These are phyloP conservation scores for Amphirosellinia nigrospora DNA, from an alignment of 495 filamentous ascomycete genomes.

Conservation along the genomic window DNA sequence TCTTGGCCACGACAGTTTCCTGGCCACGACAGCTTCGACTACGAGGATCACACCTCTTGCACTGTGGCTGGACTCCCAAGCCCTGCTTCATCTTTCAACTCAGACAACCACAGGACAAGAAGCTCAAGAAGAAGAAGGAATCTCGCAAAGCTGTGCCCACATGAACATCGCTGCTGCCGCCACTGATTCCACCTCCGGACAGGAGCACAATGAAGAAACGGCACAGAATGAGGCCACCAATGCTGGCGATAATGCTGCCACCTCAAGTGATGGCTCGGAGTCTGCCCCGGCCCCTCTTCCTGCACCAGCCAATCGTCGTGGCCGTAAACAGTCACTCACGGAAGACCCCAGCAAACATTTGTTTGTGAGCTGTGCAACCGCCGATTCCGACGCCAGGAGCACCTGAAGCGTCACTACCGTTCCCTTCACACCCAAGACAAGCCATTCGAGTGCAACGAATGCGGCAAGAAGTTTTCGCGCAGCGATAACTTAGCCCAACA, in stretches of 20 bases:
- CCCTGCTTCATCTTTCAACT: slow-evolving; percentile 53
- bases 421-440: slow-evolving; percentile 98
- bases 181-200: slow-evolving; percentile 48
- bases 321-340: slow-evolving; percentile 97
- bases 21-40: slow-evolving; percentile 77
- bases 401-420: slow-evolving; percentile 97
- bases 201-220: slow-evolving; percentile 49
- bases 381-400: slow-evolving; percentile 97
- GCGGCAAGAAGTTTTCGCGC: slow-evolving; percentile 98
- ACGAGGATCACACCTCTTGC: slow-evolving; percentile 69
- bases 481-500: slow-evolving; percentile 98
- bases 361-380: slow-evolving; percentile 94
- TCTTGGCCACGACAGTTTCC: slow-evolving; percentile 75
- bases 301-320: slow-evolving; percentile 83
- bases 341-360: slow-evolving; percentile 99
- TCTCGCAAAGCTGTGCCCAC: slow-evolving; percentile 47
- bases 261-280: slow-evolving; percentile 32
- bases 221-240: slow-evolving; percentile 39
- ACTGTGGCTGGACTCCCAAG: slow-evolving; percentile 57
- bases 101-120: slow-evolving; percentile 64
- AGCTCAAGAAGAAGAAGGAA: slow-evolving; percentile 64
- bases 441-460: slow-evolving; percentile 96
- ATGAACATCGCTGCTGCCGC: slow-evolving; percentile 47
- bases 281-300: slow-evolving; percentile 50
- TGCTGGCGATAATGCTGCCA: slow-evolving; percentile 31